Conservation (phyloP, 495 filamentous ascomycete species). For the Aspergillus homomorphus region DNA sequence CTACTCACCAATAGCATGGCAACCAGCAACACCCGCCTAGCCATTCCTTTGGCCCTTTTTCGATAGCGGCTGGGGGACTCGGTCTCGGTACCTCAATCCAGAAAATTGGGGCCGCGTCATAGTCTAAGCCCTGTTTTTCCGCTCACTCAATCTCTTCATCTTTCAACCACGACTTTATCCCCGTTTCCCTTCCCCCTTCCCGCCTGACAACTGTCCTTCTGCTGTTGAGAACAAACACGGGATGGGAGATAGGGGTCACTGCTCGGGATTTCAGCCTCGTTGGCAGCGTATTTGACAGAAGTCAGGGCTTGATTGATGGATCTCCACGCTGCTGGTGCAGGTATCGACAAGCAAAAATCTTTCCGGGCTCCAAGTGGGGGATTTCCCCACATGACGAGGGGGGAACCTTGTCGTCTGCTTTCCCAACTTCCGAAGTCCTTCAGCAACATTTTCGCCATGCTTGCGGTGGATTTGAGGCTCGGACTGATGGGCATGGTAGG, state of each 20-base stretch:
- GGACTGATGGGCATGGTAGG: not conserved
- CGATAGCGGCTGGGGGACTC: not conserved
- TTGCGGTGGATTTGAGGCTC: not conserved
- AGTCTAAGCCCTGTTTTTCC: not conserved
- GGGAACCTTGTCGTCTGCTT: not conserved
- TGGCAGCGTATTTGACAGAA: not conserved
- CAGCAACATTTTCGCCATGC: not conserved
- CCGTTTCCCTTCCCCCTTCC: not conserved
- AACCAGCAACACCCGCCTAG: not conserved
- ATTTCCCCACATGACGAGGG: not conserved
- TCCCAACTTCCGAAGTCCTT: not conserved
- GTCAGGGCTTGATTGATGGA: not conserved
- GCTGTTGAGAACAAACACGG: not conserved
- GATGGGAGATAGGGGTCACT: not conserved
- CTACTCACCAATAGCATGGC: not conserved
- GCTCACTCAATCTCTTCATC: not conserved
- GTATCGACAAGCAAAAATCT: not conserved
- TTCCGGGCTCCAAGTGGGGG: not conserved
- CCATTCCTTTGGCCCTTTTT: not conserved
- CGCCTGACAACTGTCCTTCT: not conserved
- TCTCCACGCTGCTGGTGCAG: not conserved
- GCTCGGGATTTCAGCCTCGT: not conserved
- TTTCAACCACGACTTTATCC: not conserved
- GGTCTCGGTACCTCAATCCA: not conserved
- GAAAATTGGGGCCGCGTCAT: conserved; percentile 4